Conservation (phyloP, 2,329 filamentous ascomycete species). For the Hymenoscyphus infarciens region DNA sequence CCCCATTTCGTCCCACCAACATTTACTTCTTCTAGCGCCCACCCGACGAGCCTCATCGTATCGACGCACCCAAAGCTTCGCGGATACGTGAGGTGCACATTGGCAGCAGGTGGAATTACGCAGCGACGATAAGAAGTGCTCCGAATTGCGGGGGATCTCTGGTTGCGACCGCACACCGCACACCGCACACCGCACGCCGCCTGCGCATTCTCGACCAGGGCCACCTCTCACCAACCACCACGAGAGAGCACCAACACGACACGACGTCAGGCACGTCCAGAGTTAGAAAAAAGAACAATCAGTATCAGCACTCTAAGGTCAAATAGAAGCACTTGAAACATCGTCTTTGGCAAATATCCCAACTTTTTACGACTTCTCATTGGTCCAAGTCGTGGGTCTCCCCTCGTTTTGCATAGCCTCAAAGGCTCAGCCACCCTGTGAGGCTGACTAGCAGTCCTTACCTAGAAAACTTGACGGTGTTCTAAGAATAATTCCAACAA, state of each 20-base stretch:
- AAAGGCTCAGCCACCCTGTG: conserved; percentile 33
- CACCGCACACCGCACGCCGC: conserved; percentile 7
- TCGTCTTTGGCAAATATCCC: not conserved
- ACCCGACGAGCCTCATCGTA: not conserved
- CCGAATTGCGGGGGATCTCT: conserved; percentile 14
- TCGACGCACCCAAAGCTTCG: not conserved
- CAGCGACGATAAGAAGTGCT: conserved; percentile 10
- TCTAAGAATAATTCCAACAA: conserved; percentile 37
- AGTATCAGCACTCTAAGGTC: not conserved
- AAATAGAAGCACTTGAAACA: conserved; percentile 6
- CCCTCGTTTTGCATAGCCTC: conserved; percentile 32
- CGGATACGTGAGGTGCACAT: not conserved
- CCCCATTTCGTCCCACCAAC: not conserved
- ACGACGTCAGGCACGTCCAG: conserved; percentile 9
- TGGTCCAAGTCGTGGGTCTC: conserved; percentile 19
- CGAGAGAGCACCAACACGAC: not conserved
- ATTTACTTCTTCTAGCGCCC: not conserved
- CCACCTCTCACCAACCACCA: not conserved
- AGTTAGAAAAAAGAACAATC: not conserved
- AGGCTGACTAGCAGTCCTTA: conserved; percentile 25
- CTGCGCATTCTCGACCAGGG: conserved; percentile 8
- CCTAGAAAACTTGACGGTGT: conserved; percentile 27
- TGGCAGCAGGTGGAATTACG: not conserved
- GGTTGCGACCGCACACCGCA: conserved; percentile 6
- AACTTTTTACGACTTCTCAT: conserved; percentile 8